These are phyloP conservation scores for Boletus rubescentipes DNA, from an alignment of 768 basidiomycete species.

Conservation along the genomic window DNA sequence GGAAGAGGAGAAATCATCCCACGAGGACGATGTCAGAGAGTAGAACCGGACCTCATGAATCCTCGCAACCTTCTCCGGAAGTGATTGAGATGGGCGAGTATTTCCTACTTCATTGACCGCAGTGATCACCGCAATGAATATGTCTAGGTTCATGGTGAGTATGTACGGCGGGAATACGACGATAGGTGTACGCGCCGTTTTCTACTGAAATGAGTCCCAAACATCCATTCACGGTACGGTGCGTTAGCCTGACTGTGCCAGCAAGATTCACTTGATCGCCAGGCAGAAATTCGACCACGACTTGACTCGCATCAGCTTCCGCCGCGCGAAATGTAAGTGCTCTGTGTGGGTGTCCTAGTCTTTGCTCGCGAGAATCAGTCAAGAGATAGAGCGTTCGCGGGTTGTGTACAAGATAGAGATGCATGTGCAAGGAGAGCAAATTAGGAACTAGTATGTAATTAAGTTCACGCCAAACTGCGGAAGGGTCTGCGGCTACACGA, in stretches of 20 bases:
- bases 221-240: conserved; percentile 75
- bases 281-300: conserved; percentile 83
- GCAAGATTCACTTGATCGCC: conserved; percentile 69
- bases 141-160: conserved; percentile 46
- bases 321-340: conserved; percentile 75
- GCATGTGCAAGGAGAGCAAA: conserved; percentile 44
- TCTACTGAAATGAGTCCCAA: conserved; percentile 77
- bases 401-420: conserved; percentile 66
- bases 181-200: conserved; percentile 47
- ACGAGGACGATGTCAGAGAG: conserved; percentile 77
- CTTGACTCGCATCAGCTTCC: conserved; percentile 51
- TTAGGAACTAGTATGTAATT: not conserved
- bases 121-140: conserved; percentile 83
- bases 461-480: not conserved
- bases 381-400: conserved; percentile 74
- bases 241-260: conserved; percentile 65
- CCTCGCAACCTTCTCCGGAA: conserved; percentile 68
- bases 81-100: conserved; percentile 55
- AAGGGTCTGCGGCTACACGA: no score
- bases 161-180: not conserved
- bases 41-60: conserved; percentile 91
- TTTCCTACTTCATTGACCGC: conserved; percentile 75
- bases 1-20: conserved; percentile 70
- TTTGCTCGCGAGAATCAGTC: conserved; percentile 67
- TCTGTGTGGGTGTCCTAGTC: conserved; percentile 54